A percentile compares a stretch with the other conserved stretches of the same genome.
Evolutionary conservation across 2,329 filamentous ascomycete species (phyloP).

Genomic region (Calonectria naviculata): DNA sequence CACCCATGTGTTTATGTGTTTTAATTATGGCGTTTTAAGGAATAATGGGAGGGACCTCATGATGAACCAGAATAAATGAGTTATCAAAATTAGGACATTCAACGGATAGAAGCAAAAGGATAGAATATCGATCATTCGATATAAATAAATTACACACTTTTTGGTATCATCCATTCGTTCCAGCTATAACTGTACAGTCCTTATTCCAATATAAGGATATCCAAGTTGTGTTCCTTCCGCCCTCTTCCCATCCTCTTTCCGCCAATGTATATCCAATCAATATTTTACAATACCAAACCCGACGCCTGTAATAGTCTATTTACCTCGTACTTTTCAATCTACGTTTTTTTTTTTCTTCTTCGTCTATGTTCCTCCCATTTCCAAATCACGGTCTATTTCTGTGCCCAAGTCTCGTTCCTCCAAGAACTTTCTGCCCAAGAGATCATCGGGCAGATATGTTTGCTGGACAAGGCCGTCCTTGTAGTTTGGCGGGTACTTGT

Average conservation of each 20-base stretch:
- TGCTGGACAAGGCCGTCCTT: conserved; percentile 83
- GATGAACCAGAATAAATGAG: not conserved
- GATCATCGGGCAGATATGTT: conserved; percentile 86
- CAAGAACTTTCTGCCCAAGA: conserved; percentile 79
- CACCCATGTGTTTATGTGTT: not conserved
- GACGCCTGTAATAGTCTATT: not conserved
- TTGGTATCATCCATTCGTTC: conserved; percentile 25
- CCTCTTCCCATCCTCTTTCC: conserved; percentile 25
- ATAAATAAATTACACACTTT: conserved; percentile 23
- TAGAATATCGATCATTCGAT: not conserved
- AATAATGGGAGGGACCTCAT: conserved; percentile 9
- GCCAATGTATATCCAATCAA: conserved; percentile 18
- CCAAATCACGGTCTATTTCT: conserved; percentile 78
- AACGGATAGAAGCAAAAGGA: not conserved
- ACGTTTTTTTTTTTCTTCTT: not conserved
- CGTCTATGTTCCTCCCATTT: conserved; percentile 45
- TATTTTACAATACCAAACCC: conserved; percentile 2
- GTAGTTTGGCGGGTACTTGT: conserved; percentile 98
- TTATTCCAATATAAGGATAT: conserved; percentile 9
- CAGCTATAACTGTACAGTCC: conserved; percentile 24
- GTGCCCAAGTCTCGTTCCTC: conserved; percentile 84
- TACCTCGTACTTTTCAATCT: conserved; percentile 1
- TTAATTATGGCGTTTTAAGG: not conserved
- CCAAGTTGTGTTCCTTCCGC: conserved; percentile 6
- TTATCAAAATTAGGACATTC: not conserved